Evolutionary conservation across 2,329 filamentous ascomycete species (phyloP), one percentile per base, ranked within the genome.

Genomic region (Cladosporium sp.): DNA sequence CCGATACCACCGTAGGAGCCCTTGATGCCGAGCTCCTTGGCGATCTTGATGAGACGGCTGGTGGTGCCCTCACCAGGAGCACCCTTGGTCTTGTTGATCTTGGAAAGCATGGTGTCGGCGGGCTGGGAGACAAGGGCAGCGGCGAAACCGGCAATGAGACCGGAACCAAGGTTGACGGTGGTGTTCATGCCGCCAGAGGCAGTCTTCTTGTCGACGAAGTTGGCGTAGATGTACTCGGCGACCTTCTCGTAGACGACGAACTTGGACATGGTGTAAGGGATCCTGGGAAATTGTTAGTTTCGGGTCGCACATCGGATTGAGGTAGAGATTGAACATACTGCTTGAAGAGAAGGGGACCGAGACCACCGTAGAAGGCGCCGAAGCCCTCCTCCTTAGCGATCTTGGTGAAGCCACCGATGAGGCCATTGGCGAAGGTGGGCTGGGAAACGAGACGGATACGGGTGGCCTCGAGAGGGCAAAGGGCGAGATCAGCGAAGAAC

Each of bases 51-150:
- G 76, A 96, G 83, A 80, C 92, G 89, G 80, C 84, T 86, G 78
- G 86, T 86, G 75, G 91, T 95, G 76, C 92, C 88, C 85, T 96
- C 91, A 85, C 92, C 92, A 72, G 92, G 91, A 68, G 88, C 84
- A 82, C 91, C 92, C 85, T 92, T 89, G 82, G 90, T 92, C 90
- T 95, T 95, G 90, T 96, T 96, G 86, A 96, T 95, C 88, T 94
- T 95, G 83, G 87, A 91, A 71, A 96, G 89, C 92, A 96, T 96
- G 78, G 92, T 96, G 80, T 96, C 92, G 79, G 92, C 92, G 74
- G 92, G 92, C 84, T 96, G 92, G 69, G 92, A 96, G 78, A 96
- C 86, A 74, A 94, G 79, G 78, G 92, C 92, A 74, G 92, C 92
- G 75, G 91, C 92, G 83, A 96, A 92, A 85, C 93, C 86, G 64